A percentile compares a stretch with the other conserved stretches of the same genome.
These are phyloP conservation scores for Vanrija sp. DNA, from an alignment of 1,284 basidiomycete genomes.

Conservation along the genomic window DNA sequence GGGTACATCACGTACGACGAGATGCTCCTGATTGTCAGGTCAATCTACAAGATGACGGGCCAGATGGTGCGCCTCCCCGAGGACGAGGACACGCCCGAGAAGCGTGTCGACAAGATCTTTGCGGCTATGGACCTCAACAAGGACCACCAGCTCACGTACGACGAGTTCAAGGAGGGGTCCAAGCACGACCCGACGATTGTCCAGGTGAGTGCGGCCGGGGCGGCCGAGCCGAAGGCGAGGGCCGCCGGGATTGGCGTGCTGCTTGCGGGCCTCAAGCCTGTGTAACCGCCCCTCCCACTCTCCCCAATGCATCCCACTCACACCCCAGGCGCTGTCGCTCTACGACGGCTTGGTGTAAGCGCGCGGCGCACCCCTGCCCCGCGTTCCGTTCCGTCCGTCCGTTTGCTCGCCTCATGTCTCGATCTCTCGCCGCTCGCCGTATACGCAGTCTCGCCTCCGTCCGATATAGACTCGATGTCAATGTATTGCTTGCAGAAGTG, in stretches of 20 bases:
- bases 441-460: too few species aligned
- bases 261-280: too few species aligned
- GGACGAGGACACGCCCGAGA: constrained; percentile 98
- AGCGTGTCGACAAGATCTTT: constrained; percentile 97
- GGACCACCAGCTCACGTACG: constrained; percentile 81
- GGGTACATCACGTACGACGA: constrained; percentile 96
- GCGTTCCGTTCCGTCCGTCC: too few species aligned
- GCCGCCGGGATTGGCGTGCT: not conserved
- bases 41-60: constrained; percentile 99
- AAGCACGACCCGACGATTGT: constrained; percentile 98
- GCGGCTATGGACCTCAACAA: constrained; percentile 88
- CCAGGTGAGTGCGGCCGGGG: constrained; percentile 59
- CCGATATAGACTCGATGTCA: too few species aligned
- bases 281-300: not conserved
- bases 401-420: too few species aligned
- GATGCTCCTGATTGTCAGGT: constrained; percentile 93
- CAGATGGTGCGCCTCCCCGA: constrained; percentile 97
- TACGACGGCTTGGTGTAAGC: constrained; percentile 55
- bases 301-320: not conserved
- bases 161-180: constrained; percentile 94
- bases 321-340: constrained; percentile 51
- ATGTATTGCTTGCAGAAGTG: too few species aligned
- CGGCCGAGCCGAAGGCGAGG: not conserved
- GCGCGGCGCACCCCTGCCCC: too few species aligned
- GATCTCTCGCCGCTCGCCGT: too few species aligned